phyloP scores from a whole-genome alignment of 345 rosid species.

The Toxicodendron radicans region DNA sequence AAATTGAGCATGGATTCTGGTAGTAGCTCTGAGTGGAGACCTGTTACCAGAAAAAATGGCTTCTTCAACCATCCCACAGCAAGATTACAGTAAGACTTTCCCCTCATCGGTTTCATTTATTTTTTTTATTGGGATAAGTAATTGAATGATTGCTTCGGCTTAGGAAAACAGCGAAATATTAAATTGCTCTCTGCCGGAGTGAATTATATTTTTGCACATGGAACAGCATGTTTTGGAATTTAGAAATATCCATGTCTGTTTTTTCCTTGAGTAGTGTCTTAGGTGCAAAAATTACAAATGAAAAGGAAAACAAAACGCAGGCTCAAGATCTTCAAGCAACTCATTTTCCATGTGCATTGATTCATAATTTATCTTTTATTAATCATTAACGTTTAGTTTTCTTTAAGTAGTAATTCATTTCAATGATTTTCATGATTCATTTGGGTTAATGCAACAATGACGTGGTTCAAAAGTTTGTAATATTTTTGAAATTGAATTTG shows the following conservation, averaged over 20 bases:
- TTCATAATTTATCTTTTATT: too few relatives aligned
- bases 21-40: conserved; percentile 68
- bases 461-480: too few relatives aligned
- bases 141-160: neutral
- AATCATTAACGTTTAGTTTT: too few relatives aligned
- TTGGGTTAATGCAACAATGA: too few relatives aligned
- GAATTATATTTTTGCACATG: neutral
- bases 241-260: neutral
- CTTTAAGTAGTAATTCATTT: too few relatives aligned
- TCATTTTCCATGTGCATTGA: too few relatives aligned
- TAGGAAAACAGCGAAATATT: neutral
- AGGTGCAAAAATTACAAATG: neutral
- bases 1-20: conserved; percentile 49
- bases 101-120: neutral
- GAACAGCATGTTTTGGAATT: conserved; percentile 1
- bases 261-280: too few relatives aligned
- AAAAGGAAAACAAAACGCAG: neutral
- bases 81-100: conserved; percentile 69
- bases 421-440: too few relatives aligned
- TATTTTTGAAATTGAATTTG: too few relatives aligned
- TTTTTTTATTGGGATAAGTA: neutral
- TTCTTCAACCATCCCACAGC: conserved; percentile 45
- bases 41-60: conserved; percentile 33
- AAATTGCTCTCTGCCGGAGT: neutral
- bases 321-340: too few relatives aligned